Conservation (phyloP, 805 yeast genomes). For the Clavispora carvajalis region DNA sequence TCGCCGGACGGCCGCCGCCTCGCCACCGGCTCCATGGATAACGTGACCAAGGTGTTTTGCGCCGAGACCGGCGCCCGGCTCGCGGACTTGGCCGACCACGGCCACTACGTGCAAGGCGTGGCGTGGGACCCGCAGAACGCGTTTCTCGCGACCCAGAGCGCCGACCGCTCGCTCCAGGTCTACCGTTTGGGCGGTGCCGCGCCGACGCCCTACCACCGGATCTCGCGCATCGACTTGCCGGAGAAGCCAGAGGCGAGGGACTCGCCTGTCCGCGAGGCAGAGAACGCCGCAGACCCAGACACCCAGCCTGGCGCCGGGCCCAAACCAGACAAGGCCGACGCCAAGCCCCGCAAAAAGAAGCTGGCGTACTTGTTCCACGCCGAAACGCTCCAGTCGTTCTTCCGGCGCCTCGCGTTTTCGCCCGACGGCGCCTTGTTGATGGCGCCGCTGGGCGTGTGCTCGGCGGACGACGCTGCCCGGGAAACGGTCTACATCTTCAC, state of each 20-base stretch:
- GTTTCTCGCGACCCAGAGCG: slow-evolving; percentile 79
- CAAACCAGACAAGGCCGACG: slow-evolving; percentile 34
- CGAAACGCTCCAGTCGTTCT: slow-evolving; percentile 86
- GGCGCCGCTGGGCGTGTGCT: slow-evolving; percentile 67
- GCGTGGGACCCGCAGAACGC: slow-evolving; percentile 88
- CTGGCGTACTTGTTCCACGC: slow-evolving; percentile 55
- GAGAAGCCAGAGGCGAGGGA: background rate
- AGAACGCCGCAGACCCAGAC: slow-evolving; percentile 45
- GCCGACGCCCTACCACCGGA: slow-evolving; percentile 43
- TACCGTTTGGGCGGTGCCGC: slow-evolving; percentile 30
- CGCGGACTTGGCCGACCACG: slow-evolving; percentile 63
- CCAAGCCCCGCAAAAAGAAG: background rate
- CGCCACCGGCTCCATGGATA: slow-evolving; percentile 91
- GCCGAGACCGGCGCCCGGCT: slow-evolving; percentile 53
- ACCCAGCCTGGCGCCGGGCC: no score
- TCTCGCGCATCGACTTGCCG: slow-evolving; percentile 26
- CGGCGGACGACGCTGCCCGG: slow-evolving; percentile 29
- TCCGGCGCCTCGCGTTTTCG: slow-evolving; percentile 78
- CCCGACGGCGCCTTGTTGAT: slow-evolving; percentile 84
- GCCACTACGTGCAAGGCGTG: slow-evolving; percentile 92
- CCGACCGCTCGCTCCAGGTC: slow-evolving; percentile 79
- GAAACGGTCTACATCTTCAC: slow-evolving; percentile 81
- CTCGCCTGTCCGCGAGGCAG: no score
- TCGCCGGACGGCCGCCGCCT: slow-evolving; percentile 75
- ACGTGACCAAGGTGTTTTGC: slow-evolving; percentile 64